Base-by-base conservation (phyloP, 129 eudicot genomes). In the Sambucus nigra region DNA sequence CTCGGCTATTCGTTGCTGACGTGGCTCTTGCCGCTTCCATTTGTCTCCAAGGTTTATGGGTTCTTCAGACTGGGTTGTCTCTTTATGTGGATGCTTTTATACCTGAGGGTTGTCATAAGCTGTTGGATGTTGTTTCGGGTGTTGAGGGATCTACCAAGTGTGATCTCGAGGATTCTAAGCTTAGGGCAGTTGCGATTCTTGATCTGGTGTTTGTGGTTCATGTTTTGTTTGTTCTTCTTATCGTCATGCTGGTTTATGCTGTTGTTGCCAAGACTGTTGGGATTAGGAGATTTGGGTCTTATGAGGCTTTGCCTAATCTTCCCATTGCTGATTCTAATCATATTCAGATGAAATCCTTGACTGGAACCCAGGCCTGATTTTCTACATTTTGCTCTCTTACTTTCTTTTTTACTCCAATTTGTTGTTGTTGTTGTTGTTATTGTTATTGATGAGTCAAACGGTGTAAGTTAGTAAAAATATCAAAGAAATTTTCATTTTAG, bases 101-200 rank as follows among this genome's bases (percentile, higher is more conserved):
- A 12, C 98, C 98, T 0, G 80, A 89, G 20, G 98, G 98, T 1
- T 89, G 98, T 52, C 88, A 89, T 53, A 76, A 77, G 73, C 79
- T 89, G 28, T 80, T 89, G 16, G 95, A 85, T 49, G 98, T 89
- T 8, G 86, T 69, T 4, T 61, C 73, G 33, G 98, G 98, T 0
- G 86, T 89, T 3, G 89, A 85, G 62, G 98, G 98, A 4, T 84
- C 98, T 16, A 89, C 98, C 32, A 76, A 64, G 68, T 89, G 98
- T 39, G 94, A 81, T 44, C 70, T 82, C 55, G 98, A 89, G 0
- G 98, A 85, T 16, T 73, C 95, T 11, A 85, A 71, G 64, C 54
- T 89, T n/a, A 77, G 98, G 60, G 98, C 98, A 9, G 62, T 61
- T 2, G 94, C 98, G 5, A 69, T 89, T 0, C 78, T 89, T 0